Conservation (phyloP, 106 monocot species). For the Agapanthus africanus region DNA sequence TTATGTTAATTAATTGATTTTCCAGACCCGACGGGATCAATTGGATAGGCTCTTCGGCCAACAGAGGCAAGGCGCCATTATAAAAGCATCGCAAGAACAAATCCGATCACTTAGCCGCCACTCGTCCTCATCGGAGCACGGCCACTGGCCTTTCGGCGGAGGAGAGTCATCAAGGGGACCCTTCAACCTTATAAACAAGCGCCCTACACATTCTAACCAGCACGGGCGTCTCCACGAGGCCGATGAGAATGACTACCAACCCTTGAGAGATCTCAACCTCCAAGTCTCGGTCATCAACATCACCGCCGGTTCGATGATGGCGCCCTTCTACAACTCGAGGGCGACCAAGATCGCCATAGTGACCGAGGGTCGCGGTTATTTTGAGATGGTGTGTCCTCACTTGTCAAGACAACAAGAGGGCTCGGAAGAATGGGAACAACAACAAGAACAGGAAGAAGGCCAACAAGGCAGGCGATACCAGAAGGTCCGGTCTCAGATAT, state of each 20-base stretch:
- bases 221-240: slow-evolving; percentile 41
- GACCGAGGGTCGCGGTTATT: slow-evolving; percentile 34
- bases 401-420: background rate
- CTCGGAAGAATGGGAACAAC: too few species aligned
- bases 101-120: slow-evolving; percentile 28
- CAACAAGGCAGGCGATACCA: slow-evolving; percentile 14
- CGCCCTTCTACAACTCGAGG: slow-evolving; percentile 46
- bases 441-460: background rate
- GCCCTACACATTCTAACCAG: slow-evolving; percentile 31
- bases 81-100: slow-evolving; percentile 47
- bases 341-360: slow-evolving; percentile 47
- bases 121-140: background rate
- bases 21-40: slow-evolving; percentile 28
- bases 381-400: slow-evolving; percentile 68
- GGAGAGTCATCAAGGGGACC: slow-evolving; percentile 17
- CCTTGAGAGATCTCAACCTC: slow-evolving; percentile 40
- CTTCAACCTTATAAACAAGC: slow-evolving; percentile 40
- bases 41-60: slow-evolving; percentile 34
- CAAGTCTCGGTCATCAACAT: slow-evolving; percentile 50
- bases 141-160: slow-evolving; percentile 22
- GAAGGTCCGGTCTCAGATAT: slow-evolving; percentile 20
- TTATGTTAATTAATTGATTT: background rate
- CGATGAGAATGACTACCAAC: slow-evolving; percentile 32
- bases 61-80: slow-evolving; percentile 32
- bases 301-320: slow-evolving; percentile 49